These are phyloP conservation scores for Spergularia marina DNA, from an alignment of 148 eudicot species.

Conservation along the genomic window DNA sequence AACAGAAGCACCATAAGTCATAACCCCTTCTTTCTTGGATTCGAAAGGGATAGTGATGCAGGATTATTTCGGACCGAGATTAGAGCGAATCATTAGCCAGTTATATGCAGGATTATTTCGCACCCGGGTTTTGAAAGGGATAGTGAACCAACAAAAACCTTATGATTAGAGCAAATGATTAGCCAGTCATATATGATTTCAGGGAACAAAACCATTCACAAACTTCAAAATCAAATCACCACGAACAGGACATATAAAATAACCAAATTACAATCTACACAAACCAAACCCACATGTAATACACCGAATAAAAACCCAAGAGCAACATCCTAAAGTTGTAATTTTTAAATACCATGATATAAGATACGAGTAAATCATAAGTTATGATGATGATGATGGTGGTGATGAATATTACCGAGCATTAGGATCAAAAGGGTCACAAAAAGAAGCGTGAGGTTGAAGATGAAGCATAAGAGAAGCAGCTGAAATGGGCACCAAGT, in stretches of 20 bases:
- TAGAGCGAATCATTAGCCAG: too few relatives aligned
- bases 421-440: constrained; percentile 39
- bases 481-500: constrained; percentile 55
- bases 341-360: too few relatives aligned
- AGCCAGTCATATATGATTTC: neutral
- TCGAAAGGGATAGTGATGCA: too few relatives aligned
- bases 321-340: neutral
- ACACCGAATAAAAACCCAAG: neutral
- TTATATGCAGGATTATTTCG: too few relatives aligned
- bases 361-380: too few relatives aligned
- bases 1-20: too few relatives aligned
- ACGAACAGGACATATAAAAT: neutral
- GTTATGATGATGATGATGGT: too few relatives aligned
- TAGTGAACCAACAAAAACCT: too few relatives aligned
- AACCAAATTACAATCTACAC: neutral
- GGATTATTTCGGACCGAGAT: too few relatives aligned
- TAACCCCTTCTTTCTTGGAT: neutral
- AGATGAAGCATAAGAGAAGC: constrained; percentile 41
- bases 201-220: neutral
- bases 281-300: neutral
- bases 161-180: too few relatives aligned
- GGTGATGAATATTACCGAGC: constrained; percentile 33
- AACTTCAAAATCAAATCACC: neutral
- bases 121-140: too few relatives aligned
- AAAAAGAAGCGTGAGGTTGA: constrained; percentile 33